These are phyloP conservation scores for Noccaea bulbosa DNA, from an alignment of 345 rosid species.

Conservation along the genomic window DNA sequence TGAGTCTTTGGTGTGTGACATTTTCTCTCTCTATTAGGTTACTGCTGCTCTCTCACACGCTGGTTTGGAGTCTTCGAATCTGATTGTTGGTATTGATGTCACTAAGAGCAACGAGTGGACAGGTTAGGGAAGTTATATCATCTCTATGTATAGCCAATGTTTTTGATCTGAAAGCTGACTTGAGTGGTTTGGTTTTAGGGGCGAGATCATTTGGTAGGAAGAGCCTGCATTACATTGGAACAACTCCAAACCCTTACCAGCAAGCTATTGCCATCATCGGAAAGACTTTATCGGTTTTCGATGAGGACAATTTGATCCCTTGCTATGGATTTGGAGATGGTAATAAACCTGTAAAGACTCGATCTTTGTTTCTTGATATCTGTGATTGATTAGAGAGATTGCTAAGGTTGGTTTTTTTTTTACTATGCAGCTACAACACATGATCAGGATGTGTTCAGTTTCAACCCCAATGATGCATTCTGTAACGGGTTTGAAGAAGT, in stretches of 20 bases:
- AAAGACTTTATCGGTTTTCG: conserved; percentile 72
- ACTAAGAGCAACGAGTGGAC: conserved; percentile 99
- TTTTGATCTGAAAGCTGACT: conserved; percentile 6
- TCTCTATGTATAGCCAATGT: background rate
- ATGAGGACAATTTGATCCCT: conserved; percentile 87
- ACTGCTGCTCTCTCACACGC: conserved; percentile 78
- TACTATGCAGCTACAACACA: conserved; percentile 75
- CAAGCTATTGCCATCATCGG: conserved; percentile 88
- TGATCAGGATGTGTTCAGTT: conserved; percentile 91
- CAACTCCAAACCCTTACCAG: conserved; percentile 78
- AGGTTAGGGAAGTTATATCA: conserved; percentile 49
- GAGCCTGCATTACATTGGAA: conserved; percentile 73
- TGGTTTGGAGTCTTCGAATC: conserved; percentile 95
- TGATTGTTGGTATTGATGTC: conserved; percentile 92
- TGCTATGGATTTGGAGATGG: conserved; percentile 88
- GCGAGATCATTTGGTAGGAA: conserved; percentile 68
- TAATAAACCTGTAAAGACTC: conserved; percentile 20
- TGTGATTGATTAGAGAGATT: conserved; percentile 5
- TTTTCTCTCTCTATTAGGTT: conserved; percentile 52
- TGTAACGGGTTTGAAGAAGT: conserved; percentile 94
- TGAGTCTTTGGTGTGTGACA: conserved; percentile 11
- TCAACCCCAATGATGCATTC: conserved; percentile 61
- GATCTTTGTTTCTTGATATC: background rate
- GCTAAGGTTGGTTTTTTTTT: conserved; percentile 21
- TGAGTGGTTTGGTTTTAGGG: conserved; percentile 49